Evolutionary conservation across 805 yeast species (phyloP), one percentile per base, ranked within the genome.

Genomic region (Wickerhamomyces sydowiorum): DNA sequence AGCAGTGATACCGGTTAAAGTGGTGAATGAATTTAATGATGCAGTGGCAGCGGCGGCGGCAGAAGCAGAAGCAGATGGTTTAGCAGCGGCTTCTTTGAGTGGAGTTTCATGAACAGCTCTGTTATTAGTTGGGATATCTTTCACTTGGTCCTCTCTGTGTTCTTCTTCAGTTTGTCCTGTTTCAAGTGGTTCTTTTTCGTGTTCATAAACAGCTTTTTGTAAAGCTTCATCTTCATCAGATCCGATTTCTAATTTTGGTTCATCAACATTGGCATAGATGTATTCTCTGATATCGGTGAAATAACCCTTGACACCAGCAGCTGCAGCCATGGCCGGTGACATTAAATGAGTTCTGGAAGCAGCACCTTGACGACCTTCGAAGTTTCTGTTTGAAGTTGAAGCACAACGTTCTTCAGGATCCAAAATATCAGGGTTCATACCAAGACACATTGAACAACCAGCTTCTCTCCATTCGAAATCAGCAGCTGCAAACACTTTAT

Each of bases 321-420:
- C 97, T 25, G 99, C 99, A 37, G 99, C 99, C 99, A 93, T 93
- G 19, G 96, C 96, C 31, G 99, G 99, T 13, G 96, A 87, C 96
- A 91, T 88, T 61, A 93, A 76, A 64, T 93, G 99, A 17, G 99
- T 93, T 71, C 99, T 80, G 15, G 96, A 88, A 46, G 69, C 70
- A 40, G 96, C 96, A 70, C 99, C 99, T 74, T 93, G 99, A 69
- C 99, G 90, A 57, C 99, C 99, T 67, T 91, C 97, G 61, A 93
- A 93, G 72, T 93, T 93, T 76, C 99, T 85, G 76, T 93, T 93
- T 19, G 98, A 91, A 17, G 99, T 93, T 13, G 98, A 90, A 8
- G 99, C 99, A 72, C 99, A 93, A 70, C 99, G 82, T 68, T 93
- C 99, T 60, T 85, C 79, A 32, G 99, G 99, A 48, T 81, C 77